phyloP scores from a whole-genome alignment of 108 stramenopile species.

The Pseudonitzschia delicatissima region DNA sequence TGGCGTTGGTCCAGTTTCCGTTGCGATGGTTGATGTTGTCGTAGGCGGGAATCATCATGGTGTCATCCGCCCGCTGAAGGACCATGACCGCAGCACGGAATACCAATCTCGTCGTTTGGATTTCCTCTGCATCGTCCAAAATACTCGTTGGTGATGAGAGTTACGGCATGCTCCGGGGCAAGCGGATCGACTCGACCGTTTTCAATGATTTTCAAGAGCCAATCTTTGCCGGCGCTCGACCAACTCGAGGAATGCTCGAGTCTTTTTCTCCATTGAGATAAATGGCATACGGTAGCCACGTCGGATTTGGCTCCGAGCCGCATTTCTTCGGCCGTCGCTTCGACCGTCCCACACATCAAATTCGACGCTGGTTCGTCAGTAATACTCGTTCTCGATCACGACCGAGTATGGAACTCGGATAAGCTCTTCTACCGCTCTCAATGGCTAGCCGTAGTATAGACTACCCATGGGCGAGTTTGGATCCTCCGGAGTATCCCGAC shows the following conservation, averaged over 20 bases:
- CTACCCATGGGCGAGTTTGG: constrained; percentile 36
- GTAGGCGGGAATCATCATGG: constrained; percentile 50
- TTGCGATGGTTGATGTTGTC: constrained; percentile 61
- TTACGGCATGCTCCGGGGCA: constrained; percentile 5
- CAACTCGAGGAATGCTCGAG: constrained; percentile 38
- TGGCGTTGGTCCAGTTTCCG: constrained; percentile 27
- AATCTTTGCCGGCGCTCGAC: constrained; percentile 41
- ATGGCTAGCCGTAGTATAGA: constrained; percentile 7
- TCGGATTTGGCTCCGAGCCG: constrained; percentile 19
- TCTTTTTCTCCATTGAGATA: constrained; percentile 44
- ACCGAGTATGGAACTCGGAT: constrained; percentile 8
- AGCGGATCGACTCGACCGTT: constrained; percentile 6
- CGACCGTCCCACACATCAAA: constrained; percentile 24
- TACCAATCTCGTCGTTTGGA: neutral
- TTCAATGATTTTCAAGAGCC: constrained; percentile 34
- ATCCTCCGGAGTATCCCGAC: constrained; percentile 20
- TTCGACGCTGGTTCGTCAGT: neutral
- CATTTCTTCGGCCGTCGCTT: constrained; percentile 18
- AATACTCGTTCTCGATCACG: neutral
- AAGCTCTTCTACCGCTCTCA: neutral
- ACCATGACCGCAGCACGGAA: constrained; percentile 33
- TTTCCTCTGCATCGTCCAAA: neutral
- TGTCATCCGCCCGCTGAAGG: constrained; percentile 47
- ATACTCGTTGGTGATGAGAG: constrained; percentile 15
- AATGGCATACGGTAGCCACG: constrained; percentile 61